Evolutionary conservation across 331 rosid species (phyloP).

Genomic region (Pyrus hybrid): DNA sequence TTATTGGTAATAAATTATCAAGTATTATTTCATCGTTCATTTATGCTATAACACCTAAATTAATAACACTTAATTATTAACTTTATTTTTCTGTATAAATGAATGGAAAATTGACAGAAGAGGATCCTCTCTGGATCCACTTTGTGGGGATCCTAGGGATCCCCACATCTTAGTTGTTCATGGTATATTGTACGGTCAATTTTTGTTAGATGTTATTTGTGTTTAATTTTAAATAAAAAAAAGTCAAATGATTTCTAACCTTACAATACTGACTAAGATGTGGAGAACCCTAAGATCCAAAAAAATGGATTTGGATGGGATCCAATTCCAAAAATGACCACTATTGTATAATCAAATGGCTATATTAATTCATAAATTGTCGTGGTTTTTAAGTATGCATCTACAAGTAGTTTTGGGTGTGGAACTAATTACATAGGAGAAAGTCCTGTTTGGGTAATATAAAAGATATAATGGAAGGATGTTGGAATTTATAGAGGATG

Average conservation of each 20-base stretch:
- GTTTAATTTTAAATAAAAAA: too few relatives aligned
- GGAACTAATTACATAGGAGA: constrained; percentile 10
- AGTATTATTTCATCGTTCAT: background rate
- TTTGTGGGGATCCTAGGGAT: too few relatives aligned
- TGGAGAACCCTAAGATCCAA: too few relatives aligned
- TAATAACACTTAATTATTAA: background rate
- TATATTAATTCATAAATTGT: background rate
- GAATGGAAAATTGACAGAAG: too few relatives aligned
- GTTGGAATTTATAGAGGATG: constrained; percentile 27
- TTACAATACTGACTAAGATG: too few relatives aligned
- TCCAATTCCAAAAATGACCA: background rate
- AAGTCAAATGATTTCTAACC: too few relatives aligned
- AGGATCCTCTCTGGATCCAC: too few relatives aligned
- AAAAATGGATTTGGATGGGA: too few relatives aligned
- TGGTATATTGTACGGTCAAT: too few relatives aligned
- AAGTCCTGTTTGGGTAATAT: constrained; percentile 19
- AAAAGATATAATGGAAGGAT: constrained; percentile 24
- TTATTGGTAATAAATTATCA: background rate
- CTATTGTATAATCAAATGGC: background rate
- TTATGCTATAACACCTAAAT: background rate
- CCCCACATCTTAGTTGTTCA: too few relatives aligned
- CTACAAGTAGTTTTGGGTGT: background rate
- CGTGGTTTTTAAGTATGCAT: background rate
- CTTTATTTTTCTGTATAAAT: too few relatives aligned
- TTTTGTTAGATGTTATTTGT: too few relatives aligned